Evolutionary conservation across 768 basidiomycete genomes (phyloP), one percentile per base, ranked within the genome.

Genomic region (Naganishia kalamii): DNA sequence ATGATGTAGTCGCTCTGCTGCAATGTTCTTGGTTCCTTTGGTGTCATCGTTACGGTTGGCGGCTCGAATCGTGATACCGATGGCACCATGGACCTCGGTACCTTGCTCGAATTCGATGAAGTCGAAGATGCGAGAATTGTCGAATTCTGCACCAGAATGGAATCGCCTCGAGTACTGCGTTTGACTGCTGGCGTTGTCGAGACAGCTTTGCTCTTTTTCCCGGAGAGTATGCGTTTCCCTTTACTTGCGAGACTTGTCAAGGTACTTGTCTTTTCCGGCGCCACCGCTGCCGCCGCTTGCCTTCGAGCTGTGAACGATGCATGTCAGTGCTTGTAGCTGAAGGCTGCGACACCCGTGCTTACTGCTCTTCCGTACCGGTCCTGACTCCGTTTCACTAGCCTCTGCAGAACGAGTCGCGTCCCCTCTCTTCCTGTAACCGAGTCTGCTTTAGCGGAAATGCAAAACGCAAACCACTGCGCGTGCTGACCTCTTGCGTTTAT

Each of bases 1-100:
- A 90, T 81, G 84, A 90, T 84, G 71, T 81, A 85, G 76, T 92
- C 90, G 71, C 89, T 85, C 68, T 82, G 84, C 44, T 87, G 84
- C 12, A 88, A 87, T 73, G 86, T 81, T 27, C 89, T 85, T 50
- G 86, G 80, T 50, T 70, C 80, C 72, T 35, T 69, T 80, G 87
- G 65, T 75, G 80, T 49, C 84, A 84, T 11, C 80, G 80, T 82
- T 40, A 92, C 80, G 6, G 81, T 76, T 23, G 65, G 43, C 0
- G 89, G 90, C 59, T 89, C 88, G 79, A 93, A 92, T 10, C 81
- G 84, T 25, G 85, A 81, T 25, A 80, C 82, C 25, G 87, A 86
- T 1, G 88, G 89, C 13, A 46, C 50, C 0, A 48, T 27, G 0
- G 40, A 71, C 64, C 62, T 71, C 68, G 54, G 74, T 64, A 64